These are phyloP conservation scores for Apophysomyces trapeziformis DNA, from an alignment of 371 early-diverging fungal species.

Conservation along the genomic window DNA sequence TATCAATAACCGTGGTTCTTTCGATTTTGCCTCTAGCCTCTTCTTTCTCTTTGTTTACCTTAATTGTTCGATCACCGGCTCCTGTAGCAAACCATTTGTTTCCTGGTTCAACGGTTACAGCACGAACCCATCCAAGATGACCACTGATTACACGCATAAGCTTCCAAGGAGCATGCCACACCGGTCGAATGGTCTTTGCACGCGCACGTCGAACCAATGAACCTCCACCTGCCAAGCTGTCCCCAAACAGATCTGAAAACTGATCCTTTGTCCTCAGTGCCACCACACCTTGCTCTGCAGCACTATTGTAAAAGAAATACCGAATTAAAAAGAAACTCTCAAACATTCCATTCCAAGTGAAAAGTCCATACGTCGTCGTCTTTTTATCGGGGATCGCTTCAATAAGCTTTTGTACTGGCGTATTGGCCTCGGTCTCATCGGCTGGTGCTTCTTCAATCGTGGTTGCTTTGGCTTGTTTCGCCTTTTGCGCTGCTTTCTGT, in stretches of 20 bases:
- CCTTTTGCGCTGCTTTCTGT: constrained; percentile 58
- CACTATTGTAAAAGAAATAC: constrained; percentile 19
- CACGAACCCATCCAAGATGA: constrained; percentile 97
- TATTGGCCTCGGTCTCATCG: constrained; percentile 24
- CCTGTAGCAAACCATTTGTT: constrained; percentile 99
- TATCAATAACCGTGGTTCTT: neutral
- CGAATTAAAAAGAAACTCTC: neutral
- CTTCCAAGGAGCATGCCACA: constrained; percentile 99
- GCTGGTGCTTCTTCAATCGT: constrained; percentile 47
- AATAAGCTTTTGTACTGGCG: constrained; percentile 42
- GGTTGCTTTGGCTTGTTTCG: constrained; percentile 40
- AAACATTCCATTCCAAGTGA: neutral
- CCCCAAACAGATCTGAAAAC: constrained; percentile 54
- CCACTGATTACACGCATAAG: constrained; percentile 97
- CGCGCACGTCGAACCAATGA: constrained; percentile 65
- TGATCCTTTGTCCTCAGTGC: constrained; percentile 52
- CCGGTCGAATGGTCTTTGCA: constrained; percentile 66
- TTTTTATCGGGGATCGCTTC: constrained; percentile 45
- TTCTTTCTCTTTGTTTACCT: constrained; percentile 55
- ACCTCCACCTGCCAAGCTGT: constrained; percentile 49
- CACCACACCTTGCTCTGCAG: constrained; percentile 43
- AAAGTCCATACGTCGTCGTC: neutral
- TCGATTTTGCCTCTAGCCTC: neutral
- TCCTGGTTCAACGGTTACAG: constrained; percentile 90
- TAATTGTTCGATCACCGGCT: constrained; percentile 95